Percentiles rank a stretch among this genome's conserved stretches.
Conservation (phyloP, 1,139 yeast genomes). For the Geotrichum cucujoidarum region DNA sequence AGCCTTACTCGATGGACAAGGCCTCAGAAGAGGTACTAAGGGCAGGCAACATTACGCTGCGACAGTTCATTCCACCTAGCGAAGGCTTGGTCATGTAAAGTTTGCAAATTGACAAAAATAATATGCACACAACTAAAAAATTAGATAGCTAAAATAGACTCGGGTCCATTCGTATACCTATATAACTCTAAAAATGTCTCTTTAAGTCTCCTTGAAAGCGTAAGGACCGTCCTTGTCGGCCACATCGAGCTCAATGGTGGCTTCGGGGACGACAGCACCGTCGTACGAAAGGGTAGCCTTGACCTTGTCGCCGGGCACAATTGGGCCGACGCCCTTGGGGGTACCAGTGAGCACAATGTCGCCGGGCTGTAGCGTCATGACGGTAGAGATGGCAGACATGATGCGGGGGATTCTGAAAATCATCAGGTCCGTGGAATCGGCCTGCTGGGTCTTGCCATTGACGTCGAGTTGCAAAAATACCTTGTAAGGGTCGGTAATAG, state of each 20-base stretch:
- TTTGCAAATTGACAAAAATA: background rate
- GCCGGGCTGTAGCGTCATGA: slow-evolving; percentile 87
- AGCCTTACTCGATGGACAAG: slow-evolving; percentile 86
- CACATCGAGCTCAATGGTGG: slow-evolving; percentile 49
- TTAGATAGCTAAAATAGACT: too few species aligned
- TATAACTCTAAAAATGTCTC: background rate
- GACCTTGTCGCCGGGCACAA: slow-evolving; percentile 71
- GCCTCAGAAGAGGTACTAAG: slow-evolving; percentile 63
- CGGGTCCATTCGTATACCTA: background rate
- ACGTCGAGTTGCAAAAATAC: slow-evolving; percentile 62
- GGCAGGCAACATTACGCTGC: slow-evolving; percentile 65
- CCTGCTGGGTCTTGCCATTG: slow-evolving; percentile 67
- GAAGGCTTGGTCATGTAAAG: slow-evolving; percentile 11
- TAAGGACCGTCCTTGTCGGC: slow-evolving; percentile 81
- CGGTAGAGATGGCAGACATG: slow-evolving; percentile 71
- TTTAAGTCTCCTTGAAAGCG: slow-evolving; percentile 46
- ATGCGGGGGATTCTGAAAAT: slow-evolving; percentile 80
- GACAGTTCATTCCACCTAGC: slow-evolving; percentile 47
- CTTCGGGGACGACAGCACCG: slow-evolving; percentile 51
- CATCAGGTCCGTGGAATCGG: slow-evolving; percentile 81
- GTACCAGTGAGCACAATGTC: slow-evolving; percentile 93
- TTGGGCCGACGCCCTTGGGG: slow-evolving; percentile 93
- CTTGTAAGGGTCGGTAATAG: slow-evolving; percentile 69
- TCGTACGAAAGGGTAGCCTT: slow-evolving; percentile 56
- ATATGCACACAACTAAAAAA: background rate